These are phyloP conservation scores for Protomyces gravidus DNA, from an alignment of 1,139 yeast genomes.

Conservation along the genomic window DNA sequence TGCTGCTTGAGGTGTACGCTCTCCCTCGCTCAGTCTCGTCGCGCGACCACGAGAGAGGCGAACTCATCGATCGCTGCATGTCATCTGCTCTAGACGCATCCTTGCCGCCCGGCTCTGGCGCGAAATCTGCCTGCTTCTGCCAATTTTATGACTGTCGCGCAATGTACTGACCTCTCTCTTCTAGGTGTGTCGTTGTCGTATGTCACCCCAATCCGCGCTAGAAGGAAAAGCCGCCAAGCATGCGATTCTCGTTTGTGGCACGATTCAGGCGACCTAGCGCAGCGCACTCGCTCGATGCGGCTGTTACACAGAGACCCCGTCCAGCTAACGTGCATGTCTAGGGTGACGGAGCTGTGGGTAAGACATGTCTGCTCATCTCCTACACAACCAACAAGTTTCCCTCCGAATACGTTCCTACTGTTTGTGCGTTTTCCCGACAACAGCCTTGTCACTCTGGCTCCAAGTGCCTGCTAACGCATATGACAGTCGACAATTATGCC, in stretches of 20 bases:
- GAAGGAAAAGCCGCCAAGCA: no score
- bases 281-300: no score
- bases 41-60: no score
- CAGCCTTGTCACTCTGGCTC: not conserved
- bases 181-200: slow-evolving; percentile 3
- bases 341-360: slow-evolving; percentile 98
- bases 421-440: slow-evolving; percentile 38
- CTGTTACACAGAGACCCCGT: not conserved
- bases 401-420: slow-evolving; percentile 84
- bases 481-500: slow-evolving; percentile 89
- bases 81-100: no score
- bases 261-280: no score
- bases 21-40: no score
- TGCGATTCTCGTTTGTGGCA: no score
- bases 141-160: no score
- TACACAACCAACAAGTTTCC: slow-evolving; percentile 85
- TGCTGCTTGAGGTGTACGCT: no score
- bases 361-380: slow-evolving; percentile 83
- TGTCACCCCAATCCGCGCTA: not conserved
- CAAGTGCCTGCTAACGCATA: not conserved
- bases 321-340: slow-evolving; percentile 49
- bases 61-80: no score
- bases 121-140: no score
- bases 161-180: not conserved
- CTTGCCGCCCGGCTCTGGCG: no score